Evolutionary conservation across 371 early-diverging fungal genomes (phyloP), one percentile per base, ranked within the genome.

Genomic region (Mucor irregularis): DNA sequence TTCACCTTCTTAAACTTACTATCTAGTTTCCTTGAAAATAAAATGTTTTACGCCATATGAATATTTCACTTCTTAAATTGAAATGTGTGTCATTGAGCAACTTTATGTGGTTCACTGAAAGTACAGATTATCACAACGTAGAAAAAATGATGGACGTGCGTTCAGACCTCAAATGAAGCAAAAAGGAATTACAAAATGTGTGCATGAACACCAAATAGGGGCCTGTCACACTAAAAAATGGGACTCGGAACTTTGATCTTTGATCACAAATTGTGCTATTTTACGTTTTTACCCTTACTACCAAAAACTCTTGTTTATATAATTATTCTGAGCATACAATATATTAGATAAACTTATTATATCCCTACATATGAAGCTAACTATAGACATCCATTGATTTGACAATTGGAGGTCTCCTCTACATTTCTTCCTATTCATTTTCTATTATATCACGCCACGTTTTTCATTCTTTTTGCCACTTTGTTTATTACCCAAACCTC

Each of bases 121-220:
- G n/a, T n/a, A n/a, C n/a, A n/a, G n/a, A 48, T 48, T 13, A 30
- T 30, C 31, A 4, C 19, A 48, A 30, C 22, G 17, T 48, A 28
- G 30, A 31, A 48, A 16, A 43, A 44, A 53, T 53, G 49, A 48
- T 37, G 61, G 53, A 59, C 59, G 59, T 59, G 59, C 59, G 61
- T 54, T 54, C 19, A 33, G 45, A 14, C 17, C 25, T 25, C 17
- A 45, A 3, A n/a, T n/a, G n/a, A n/a, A n/a, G n/a, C n/a, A n/a
- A 25, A 13, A 30, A 37, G 11, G 31, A 19, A 9, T 28, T 39
- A 61, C 10, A 28, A 38, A 61, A 21, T 51, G 50, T 11, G 28
- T 50, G 56, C 56, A 51, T 56, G 33, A 51, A 35, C 56, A 47
- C 62, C 51, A 56, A 62, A 62, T 45, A 62, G 62, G 52, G 59